phyloP scores from a whole-genome alignment of 2,329 filamentous ascomycete species.

The Fusarium austroafricanum region DNA sequence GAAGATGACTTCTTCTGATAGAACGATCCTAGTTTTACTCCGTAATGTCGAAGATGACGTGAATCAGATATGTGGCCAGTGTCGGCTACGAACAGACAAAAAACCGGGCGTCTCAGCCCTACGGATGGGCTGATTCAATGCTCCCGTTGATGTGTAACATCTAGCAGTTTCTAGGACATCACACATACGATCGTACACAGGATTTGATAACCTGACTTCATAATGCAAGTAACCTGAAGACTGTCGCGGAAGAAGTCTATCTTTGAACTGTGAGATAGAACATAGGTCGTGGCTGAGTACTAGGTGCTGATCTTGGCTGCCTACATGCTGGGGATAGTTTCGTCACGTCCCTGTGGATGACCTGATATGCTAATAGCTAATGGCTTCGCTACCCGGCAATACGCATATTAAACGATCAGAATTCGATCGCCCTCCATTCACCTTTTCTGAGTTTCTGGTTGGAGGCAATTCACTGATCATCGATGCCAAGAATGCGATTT shows the following conservation, averaged over 20 bases:
- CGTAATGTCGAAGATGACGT: background rate
- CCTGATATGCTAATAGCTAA: background rate
- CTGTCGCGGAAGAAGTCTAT: background rate
- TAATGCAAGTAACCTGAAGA: background rate
- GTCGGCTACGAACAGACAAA: background rate
- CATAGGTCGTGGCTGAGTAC: background rate
- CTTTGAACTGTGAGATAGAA: background rate
- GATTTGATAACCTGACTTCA: background rate
- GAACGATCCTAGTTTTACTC: background rate
- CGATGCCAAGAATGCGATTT: background rate
- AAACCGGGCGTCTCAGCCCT: conserved; percentile 1
- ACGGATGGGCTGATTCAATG: background rate
- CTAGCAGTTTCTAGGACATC: background rate
- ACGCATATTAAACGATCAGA: background rate
- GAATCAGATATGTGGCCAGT: background rate
- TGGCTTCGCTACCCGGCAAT: background rate
- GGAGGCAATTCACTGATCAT: background rate
- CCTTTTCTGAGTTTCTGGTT: background rate
- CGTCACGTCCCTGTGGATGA: too few relatives aligned
- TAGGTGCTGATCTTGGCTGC: background rate
- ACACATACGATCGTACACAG: background rate
- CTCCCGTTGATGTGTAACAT: conserved; percentile 1
- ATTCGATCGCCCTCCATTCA: background rate
- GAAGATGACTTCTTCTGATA: background rate
- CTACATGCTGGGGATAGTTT: too few relatives aligned